Conservation (phyloP, 257 asterid species). For the Primulina eburnea region DNA sequence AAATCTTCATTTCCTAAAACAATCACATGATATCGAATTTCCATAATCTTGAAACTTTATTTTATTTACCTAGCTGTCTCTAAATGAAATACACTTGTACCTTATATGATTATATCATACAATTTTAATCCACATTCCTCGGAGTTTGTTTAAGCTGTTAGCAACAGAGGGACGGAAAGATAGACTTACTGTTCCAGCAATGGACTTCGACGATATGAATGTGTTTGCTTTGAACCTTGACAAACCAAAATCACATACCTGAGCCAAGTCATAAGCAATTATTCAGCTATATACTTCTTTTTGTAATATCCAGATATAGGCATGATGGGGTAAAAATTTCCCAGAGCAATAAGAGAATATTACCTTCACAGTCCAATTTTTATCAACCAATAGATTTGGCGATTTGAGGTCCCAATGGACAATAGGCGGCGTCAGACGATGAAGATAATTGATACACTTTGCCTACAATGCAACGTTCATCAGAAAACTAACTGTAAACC, state of each 20-base stretch:
- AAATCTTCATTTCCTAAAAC: no score
- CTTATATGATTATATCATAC: no score
- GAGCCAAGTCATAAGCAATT: slow-evolving; percentile 1
- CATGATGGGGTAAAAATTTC: neutral
- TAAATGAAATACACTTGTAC: no score
- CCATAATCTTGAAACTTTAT: no score
- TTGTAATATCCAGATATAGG: slow-evolving; percentile 6
- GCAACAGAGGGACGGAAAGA: slow-evolving; percentile 8
- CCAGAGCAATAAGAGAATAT: neutral
- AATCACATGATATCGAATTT: no score
- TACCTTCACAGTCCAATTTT: slow-evolving; percentile 91
- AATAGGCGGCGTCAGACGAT: slow-evolving; percentile 70
- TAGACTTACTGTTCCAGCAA: slow-evolving; percentile 87
- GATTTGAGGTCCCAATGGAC: slow-evolving; percentile 96
- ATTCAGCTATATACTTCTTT: neutral
- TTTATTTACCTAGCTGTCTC: no score
- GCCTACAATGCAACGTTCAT: slow-evolving; percentile 44
- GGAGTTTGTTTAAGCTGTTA: no score
- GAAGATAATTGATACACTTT: slow-evolving; percentile 89
- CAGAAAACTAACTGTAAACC: slow-evolving; percentile 18
- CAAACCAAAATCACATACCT: slow-evolving; percentile 96
- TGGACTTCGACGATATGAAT: slow-evolving; percentile 84
- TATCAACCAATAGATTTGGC: slow-evolving; percentile 88
- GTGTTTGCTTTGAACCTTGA: slow-evolving; percentile 94
- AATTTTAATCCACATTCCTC: no score